Evolutionary conservation across 257 asterid species (phyloP), one percentile per base, ranked within the genome.

Genomic region (Anisodus acutangulus): DNA sequence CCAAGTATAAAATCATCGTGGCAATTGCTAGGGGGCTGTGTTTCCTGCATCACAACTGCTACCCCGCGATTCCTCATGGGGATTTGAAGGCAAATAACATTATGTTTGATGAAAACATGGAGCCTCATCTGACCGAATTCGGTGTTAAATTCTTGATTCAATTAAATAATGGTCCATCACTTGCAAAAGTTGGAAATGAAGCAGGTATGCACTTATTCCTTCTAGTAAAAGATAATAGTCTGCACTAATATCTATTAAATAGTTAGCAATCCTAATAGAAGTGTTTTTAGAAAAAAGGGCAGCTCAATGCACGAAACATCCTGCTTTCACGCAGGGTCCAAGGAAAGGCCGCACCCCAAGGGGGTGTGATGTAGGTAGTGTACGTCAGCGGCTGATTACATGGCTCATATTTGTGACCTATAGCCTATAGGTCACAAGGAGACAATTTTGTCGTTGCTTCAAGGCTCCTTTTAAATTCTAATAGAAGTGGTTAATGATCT

Each of bases 31-130:
- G 85, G 82, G 99, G 93, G 17, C 92, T 97, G 31, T 86, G 88
- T 80, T 97, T 90, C 87, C 97, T 97, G 62, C 99, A 96, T 85
- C 97, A 92, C 59, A 96, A 90, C 53, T 93, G 96, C 82, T 85
- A 66, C 87, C 99, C 98, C 1, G 92, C 98, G 17, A 93, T 97
- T 53, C 91, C 98, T 26, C 97, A 97, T 74, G 99, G 98, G 49
- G 90, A 93, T 85, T 83, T 97, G 82, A 91, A 91, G 90, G 81
- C 94, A 16, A 82, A 88, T 70, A 97, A 90, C 74, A 80, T 97
- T 70, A 84, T 90, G 63, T 93, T 97, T n/a, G 97, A 97, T 83
- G 98, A 97, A 86, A 90, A 89, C 68, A 92, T 92, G 95, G 99
- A 93, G 82, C 97, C 99, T 51, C 97, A 80, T 88, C 88, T 97